Base-by-base conservation (phyloP, 495 filamentous ascomycete genomes). In the Diplogelasinospora grovesii region DNA sequence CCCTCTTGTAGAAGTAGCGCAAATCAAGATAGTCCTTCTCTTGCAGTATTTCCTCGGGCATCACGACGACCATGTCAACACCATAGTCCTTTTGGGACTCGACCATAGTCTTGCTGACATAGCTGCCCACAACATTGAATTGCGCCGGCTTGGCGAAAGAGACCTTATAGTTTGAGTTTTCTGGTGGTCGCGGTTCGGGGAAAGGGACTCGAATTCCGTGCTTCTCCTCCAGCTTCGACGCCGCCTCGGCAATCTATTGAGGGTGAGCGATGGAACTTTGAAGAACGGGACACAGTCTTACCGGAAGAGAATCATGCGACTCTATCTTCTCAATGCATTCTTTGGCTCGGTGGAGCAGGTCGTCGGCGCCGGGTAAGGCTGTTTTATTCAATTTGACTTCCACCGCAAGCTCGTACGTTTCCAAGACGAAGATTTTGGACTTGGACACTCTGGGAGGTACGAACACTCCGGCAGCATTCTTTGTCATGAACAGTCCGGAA, bases 11-110 rank as follows among this genome's bases (percentile, higher is more conserved):
- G 53, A 97, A 96, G 60, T 90, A 98, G 45, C 92, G 75, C 63
- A 89, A 75, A 53, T 97, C 87, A 31, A 89, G 70, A 58, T 89
- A 96, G 63, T 98, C 92, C 59, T 98, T 97, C 36, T 89, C 84
- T 54, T 95, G 86, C 46, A 97, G 86, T 2, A 95, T 66, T 3
- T 74, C 64, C 30, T 59, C 57, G 11, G 93, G 89, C 78, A 98
- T 92, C 8, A 78, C 81, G 5, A 95, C 77, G 13, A 86, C 79
- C 69, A 98, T 65, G 65, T 98, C 92, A 34, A 95, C 71, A 1
- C 69, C 66, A 23, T 81, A 62, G 14, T 58, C 56, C 8, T 71
- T 70, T 13, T 76, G 67, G 6, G 71, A 64, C 50, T 79, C 84
- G 8, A 78, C 65, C 48, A 83, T 79, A 8, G 78, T 92, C 60